These are phyloP conservation scores for Allomyces macrogynus DNA, from an alignment of 192 early-diverging fungal genomes.

Conservation along the genomic window DNA sequence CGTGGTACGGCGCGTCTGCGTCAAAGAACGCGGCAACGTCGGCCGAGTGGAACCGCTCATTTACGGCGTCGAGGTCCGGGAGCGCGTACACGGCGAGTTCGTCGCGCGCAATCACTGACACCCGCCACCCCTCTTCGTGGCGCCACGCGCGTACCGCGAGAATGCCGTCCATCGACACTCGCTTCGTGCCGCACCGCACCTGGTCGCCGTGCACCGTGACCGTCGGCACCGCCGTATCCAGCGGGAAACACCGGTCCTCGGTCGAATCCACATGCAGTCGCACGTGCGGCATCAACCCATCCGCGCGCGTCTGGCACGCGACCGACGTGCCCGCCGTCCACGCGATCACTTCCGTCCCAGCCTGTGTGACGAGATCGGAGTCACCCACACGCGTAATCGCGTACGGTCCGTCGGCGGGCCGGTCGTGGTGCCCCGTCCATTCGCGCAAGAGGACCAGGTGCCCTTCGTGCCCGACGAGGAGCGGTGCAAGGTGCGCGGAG, in stretches of 20 bases:
- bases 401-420: background rate
- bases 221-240: background rate
- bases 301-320: background rate
- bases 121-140: background rate
- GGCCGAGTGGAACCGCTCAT: background rate
- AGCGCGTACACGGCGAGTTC: background rate
- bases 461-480: background rate
- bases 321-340: background rate
- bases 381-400: background rate
- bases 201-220: background rate
- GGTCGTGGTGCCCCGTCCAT: background rate
- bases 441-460: background rate
- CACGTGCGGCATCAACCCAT: background rate
- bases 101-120: background rate
- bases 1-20: background rate
- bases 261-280: background rate
- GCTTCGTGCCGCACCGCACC: background rate
- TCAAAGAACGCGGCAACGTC: background rate
- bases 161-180: background rate
- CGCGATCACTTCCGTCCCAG: background rate
- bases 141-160: background rate
- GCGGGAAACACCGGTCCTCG: background rate
- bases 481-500: background rate
- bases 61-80: background rate
- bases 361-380: background rate